Evolutionary conservation across 2,329 filamentous ascomycete genomes (phyloP).

Genomic region (Fusarium burgessii): DNA sequence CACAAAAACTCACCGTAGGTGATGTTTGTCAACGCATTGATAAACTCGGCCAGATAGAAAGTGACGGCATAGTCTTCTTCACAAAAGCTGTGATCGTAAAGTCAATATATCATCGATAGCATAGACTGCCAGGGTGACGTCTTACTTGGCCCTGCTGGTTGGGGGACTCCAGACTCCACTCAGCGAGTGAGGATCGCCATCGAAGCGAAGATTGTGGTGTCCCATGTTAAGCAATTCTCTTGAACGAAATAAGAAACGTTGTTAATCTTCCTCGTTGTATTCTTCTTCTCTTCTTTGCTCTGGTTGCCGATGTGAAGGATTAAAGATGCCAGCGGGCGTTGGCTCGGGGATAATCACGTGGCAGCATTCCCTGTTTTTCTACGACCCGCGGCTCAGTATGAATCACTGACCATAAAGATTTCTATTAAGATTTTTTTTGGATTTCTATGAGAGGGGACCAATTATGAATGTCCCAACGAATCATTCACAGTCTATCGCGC

Average conservation of each 20-base stretch:
- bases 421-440: neutral
- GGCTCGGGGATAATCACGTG: conserved; percentile 37
- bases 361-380: neutral
- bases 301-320: neutral
- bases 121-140: neutral
- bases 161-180: conserved; percentile 55
- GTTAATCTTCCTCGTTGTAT: neutral
- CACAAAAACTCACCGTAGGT: conserved; percentile 55
- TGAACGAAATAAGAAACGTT: neutral
- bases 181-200: conserved; percentile 50
- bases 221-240: conserved; percentile 17
- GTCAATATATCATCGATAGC: conserved; percentile 25
- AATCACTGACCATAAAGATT: neutral
- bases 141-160: conserved; percentile 56
- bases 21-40: conserved; percentile 58
- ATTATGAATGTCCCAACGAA: neutral
- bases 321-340: conserved; percentile 10
- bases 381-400: neutral
- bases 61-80: conserved; percentile 64
- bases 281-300: neutral
- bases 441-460: neutral
- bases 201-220: conserved; percentile 54
- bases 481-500: conserved; percentile 1
- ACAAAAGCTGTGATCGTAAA: conserved; percentile 49
- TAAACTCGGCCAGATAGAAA: conserved; percentile 58